A percentile compares a stretch with the other conserved stretches of the same genome.
phyloP scores from a whole-genome alignment of 768 basidiomycete genomes.

The Calocera cornea region DNA sequence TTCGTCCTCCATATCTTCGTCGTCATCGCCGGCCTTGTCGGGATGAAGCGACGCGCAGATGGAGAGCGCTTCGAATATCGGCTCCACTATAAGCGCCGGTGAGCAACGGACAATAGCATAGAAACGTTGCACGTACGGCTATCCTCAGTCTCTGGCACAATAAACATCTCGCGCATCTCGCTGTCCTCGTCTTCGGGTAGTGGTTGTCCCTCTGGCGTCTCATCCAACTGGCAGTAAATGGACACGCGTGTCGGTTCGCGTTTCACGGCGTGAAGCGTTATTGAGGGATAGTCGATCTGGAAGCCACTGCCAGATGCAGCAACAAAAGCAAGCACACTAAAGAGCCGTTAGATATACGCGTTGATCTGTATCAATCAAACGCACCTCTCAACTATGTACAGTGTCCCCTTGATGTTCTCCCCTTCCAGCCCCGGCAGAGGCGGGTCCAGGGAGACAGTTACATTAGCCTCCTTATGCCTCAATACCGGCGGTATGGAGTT shows the following conservation, averaged over 20 bases:
- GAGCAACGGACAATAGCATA: not conserved
- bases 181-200: conserved; percentile 31
- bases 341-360: not conserved
- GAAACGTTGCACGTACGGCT: conserved; percentile 39
- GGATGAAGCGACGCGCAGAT: conserved; percentile 76
- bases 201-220: conserved; percentile 28
- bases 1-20: conserved; percentile 40
- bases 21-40: conserved; percentile 34
- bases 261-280: conserved; percentile 88
- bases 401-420: conserved; percentile 45
- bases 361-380: conserved; percentile 3
- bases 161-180: conserved; percentile 67
- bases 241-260: conserved; percentile 51
- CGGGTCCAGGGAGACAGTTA: conserved; percentile 58
- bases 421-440: conserved; percentile 44
- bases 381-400: conserved; percentile 82
- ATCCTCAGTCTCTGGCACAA: conserved; percentile 46
- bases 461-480: conserved; percentile 56
- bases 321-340: conserved; percentile 66
- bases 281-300: conserved; percentile 72
- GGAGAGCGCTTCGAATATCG: conserved; percentile 78
- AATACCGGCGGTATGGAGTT: conserved; percentile 72
- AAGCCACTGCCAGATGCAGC: conserved; percentile 58
- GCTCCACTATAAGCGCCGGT: conserved; percentile 43
- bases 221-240: conserved; percentile 91